Percentiles rank a stretch among this genome's conserved stretches.
phyloP scores from a whole-genome alignment of 2,329 filamentous ascomycete species.

The Bipolaris oryzae region DNA sequence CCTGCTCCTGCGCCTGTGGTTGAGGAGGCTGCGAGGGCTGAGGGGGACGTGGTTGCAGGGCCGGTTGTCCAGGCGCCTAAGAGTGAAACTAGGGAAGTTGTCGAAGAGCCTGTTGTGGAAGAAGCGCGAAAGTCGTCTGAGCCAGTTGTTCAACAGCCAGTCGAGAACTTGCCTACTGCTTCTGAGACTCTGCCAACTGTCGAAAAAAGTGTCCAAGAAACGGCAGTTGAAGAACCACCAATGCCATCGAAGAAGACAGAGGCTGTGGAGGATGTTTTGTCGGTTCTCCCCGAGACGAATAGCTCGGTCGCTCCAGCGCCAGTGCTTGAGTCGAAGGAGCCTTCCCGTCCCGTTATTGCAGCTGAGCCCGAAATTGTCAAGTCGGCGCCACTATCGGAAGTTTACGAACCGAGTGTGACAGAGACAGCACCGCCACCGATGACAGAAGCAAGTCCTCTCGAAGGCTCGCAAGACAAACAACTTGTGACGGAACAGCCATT shows the following conservation, averaged over 20 bases:
- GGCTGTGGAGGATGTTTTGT: background rate
- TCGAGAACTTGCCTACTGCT: background rate
- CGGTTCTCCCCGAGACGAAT: background rate
- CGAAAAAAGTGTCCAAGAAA: background rate
- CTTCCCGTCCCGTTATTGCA: background rate
- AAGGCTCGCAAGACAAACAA: background rate
- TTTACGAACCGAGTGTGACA: background rate
- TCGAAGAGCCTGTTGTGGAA: conserved; percentile 1
- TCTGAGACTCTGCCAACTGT: background rate
- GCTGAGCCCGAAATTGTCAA: conserved; percentile 1
- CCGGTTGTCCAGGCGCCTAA: background rate
- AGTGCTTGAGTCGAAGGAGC: background rate
- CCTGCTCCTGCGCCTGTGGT: background rate
- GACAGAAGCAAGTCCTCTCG: background rate
- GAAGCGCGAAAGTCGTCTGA: background rate
- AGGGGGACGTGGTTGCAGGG: conserved; percentile 3
- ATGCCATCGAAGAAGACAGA: conserved; percentile 20
- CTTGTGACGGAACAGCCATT: background rate
- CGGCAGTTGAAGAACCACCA: conserved; percentile 13
- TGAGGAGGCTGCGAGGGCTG: background rate
- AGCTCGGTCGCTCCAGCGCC: background rate
- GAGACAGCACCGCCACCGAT: background rate
- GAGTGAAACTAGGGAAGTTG: conserved; percentile 21
- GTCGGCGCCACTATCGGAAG: background rate
- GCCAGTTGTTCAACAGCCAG: background rate